phyloP scores from a whole-genome alignment of 2,329 filamentous ascomycete species.

The Penicillium hordei region DNA sequence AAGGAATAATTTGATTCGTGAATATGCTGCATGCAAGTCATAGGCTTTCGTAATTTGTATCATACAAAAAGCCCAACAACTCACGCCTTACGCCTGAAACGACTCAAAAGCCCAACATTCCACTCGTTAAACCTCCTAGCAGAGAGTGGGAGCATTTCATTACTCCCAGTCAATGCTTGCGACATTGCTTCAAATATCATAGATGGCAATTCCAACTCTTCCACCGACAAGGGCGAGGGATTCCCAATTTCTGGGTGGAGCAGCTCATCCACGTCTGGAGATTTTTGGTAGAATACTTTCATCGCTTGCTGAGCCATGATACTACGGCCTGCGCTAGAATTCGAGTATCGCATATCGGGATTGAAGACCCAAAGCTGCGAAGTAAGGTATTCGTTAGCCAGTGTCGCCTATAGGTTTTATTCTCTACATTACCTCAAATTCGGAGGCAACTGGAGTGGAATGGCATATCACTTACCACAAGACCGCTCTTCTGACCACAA shows the following conservation, averaged over 20 bases:
- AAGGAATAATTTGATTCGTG: not conserved
- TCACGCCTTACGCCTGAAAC: slow-evolving; percentile 36
- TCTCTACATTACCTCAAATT: not conserved
- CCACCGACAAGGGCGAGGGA: slow-evolving; percentile 45
- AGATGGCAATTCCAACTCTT: slow-evolving; percentile 48
- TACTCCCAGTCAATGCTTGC: slow-evolving; percentile 40
- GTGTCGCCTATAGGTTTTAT: not conserved
- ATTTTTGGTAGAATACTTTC: slow-evolving; percentile 56
- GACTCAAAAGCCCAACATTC: slow-evolving; percentile 54
- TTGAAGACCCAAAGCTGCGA: slow-evolving; percentile 61
- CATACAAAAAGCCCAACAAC: not conserved
- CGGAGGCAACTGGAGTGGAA: too few species aligned
- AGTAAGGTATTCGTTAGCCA: not conserved
- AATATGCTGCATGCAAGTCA: too few species aligned
- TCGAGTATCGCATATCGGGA: slow-evolving; percentile 58
- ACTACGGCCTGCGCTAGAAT: slow-evolving; percentile 35
- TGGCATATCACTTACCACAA: slow-evolving; percentile 36
- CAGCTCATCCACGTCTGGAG: slow-evolving; percentile 34
- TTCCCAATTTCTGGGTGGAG: slow-evolving; percentile 39
- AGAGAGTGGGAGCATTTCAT: slow-evolving; percentile 49
- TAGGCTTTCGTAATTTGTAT: not conserved
- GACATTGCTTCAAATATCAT: slow-evolving; percentile 41
- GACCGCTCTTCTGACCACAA: slow-evolving; percentile 31
- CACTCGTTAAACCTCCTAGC: slow-evolving; percentile 55
- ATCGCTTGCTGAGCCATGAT: slow-evolving; percentile 50